Evolutionary conservation across 2,329 filamentous ascomycete species (phyloP), one percentile per base, ranked within the genome.

Genomic region (Diaporthe ilicicola): DNA sequence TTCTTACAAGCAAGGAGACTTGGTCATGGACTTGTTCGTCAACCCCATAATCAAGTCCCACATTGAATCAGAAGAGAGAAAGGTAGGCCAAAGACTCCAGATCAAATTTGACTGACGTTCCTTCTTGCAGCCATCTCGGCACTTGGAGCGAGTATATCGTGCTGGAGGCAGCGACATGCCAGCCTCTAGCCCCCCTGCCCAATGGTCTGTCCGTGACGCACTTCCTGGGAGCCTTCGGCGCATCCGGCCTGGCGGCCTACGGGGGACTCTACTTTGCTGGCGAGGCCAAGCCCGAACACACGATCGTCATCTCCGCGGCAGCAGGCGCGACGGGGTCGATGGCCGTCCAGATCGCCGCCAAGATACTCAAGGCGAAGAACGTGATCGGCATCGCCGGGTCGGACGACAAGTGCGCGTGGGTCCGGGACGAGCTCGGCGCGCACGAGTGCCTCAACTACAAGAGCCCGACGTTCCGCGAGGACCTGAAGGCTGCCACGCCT

Each of bases 391-490:
- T 89, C 67, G 84, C 86, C 0, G 86, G 87, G 4, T 81, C 82
- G 0, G 83, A 85, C 56, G 83, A 83, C 56, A 89, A 89, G 78
- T 89, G 87, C 77, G 76, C 77, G 24, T 86, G 84, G 82, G 84
- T 88, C 48, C 72, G 71, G 1, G 82, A 85, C 70, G 78, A 77
- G 55, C 79, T 89, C 1, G 87, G 87, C 8, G 86, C 85, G 8
- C 86, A 90, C 75, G 77, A 83, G 8, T 88, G 86, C 74, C 74
- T 90, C 70, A 87, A 89, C 79, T 89, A 89, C 78, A 87, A 87
- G 75, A 79, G 79, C 8, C 70, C 81, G 1, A 78, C 79, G 3
- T 89, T 88, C 74, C 79, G 80, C 50, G 75, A 84, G 67, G 82
- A 88, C 29, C 79, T 89, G 2, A 77, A 78, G 70, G 80, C 81